phyloP scores from a whole-genome alignment of 1,284 basidiomycete species.

The Cerrena zonata region DNA sequence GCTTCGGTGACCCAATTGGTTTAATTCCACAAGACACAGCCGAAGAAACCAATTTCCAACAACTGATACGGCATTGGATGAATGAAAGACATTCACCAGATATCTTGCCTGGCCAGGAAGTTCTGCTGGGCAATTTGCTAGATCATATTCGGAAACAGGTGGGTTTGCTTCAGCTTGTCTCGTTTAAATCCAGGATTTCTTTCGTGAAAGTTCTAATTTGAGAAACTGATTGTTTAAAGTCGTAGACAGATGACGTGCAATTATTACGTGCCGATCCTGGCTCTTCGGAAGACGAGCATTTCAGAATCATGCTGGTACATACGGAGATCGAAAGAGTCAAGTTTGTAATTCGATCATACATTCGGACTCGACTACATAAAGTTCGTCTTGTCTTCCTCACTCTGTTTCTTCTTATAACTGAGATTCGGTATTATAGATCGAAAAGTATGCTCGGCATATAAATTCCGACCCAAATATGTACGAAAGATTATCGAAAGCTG shows the following conservation, averaged over 20 bases:
- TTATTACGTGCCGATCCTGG: conserved; percentile 70
- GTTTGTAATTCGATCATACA: conserved; percentile 81
- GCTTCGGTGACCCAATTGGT: conserved; percentile 7
- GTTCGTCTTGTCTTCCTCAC: conserved; percentile 35
- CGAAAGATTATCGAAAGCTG: conserved; percentile 67
- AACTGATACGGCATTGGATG: conserved; percentile 76
- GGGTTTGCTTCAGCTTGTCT: conserved; percentile 23
- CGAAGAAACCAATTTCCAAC: conserved; percentile 45
- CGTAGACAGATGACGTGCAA: conserved; percentile 39
- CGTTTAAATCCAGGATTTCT: neutral
- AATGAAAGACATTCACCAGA: conserved; percentile 82
- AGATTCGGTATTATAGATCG: conserved; percentile 55
- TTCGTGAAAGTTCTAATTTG: neutral
- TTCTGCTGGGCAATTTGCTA: conserved; percentile 64
- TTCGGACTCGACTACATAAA: conserved; percentile 82
- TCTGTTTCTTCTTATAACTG: neutral
- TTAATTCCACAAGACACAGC: conserved; percentile 7
- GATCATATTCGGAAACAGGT: conserved; percentile 86
- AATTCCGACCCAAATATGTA: conserved; percentile 64
- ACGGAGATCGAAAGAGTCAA: conserved; percentile 90
- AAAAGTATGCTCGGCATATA: conserved; percentile 78
- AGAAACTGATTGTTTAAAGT: conserved; percentile 15
- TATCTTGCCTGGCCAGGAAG: conserved; percentile 71
- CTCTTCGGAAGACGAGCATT: conserved; percentile 85
- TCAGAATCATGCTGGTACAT: conserved; percentile 84